Evolutionary conservation across 345 rosid genomes (phyloP).

Genomic region (Eucalyptus fibrosa): DNA sequence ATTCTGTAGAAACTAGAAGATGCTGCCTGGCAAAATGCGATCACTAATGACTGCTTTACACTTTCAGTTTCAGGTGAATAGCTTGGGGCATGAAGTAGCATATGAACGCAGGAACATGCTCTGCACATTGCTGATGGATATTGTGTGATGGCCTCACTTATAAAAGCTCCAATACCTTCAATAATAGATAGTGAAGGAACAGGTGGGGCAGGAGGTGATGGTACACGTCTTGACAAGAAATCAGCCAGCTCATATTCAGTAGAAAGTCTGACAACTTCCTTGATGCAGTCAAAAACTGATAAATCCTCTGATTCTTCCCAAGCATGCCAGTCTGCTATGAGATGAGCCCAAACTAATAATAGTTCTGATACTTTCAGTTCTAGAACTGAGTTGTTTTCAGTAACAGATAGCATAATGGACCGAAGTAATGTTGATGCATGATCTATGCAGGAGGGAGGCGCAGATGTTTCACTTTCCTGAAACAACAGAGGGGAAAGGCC

Average conservation of each 20-base stretch:
- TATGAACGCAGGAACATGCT: constrained; percentile 69
- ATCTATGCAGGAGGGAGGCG: constrained; percentile 45
- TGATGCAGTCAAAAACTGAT: constrained; percentile 69
- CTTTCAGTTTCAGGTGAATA: constrained; percentile 45
- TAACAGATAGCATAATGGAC: constrained; percentile 45
- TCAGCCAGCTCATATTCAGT: constrained; percentile 37
- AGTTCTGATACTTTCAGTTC: constrained; percentile 55
- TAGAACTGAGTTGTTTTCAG: constrained; percentile 16
- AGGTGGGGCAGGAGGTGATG: constrained; percentile 69
- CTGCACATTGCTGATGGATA: constrained; percentile 74
- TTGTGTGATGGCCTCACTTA: constrained; percentile 56
- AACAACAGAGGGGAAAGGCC: not conserved
- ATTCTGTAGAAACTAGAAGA: constrained; percentile 49
- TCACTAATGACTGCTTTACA: constrained; percentile 37
- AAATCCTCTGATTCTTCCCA: constrained; percentile 93
- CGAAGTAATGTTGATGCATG: constrained; percentile 50
- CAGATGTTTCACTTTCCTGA: constrained; percentile 30
- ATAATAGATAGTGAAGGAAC: constrained; percentile 47
- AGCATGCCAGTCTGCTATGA: constrained; percentile 71
- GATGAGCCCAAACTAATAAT: constrained; percentile 59
- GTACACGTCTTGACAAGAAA: constrained; percentile 31
- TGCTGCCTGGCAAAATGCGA: constrained; percentile 47
- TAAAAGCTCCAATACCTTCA: constrained; percentile 63
- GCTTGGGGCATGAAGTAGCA: constrained; percentile 50
- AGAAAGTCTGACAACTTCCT: constrained; percentile 48